Percentiles rank a stretch among this genome's conserved stretches.
Conservation (phyloP, 352 stramenopile species). For the Phytophthora palmivora region DNA sequence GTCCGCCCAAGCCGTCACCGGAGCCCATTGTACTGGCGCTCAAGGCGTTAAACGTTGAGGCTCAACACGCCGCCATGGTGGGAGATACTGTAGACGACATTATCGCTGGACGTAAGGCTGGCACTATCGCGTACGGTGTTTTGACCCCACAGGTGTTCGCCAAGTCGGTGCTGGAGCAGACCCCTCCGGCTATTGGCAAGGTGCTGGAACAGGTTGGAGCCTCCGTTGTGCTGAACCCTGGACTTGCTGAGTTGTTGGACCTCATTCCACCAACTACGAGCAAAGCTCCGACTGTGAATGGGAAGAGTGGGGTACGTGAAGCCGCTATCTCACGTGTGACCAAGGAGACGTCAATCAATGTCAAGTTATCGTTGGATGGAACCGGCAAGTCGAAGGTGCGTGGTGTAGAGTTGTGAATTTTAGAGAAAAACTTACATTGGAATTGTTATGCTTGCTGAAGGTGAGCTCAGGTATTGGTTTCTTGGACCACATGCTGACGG, state of each 20-base stretch:
- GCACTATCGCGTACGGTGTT: constrained; percentile 80
- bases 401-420: not conserved
- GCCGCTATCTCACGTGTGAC: constrained; percentile 82
- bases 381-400: constrained; percentile 79
- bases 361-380: constrained; percentile 89
- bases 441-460: constrained; percentile 22
- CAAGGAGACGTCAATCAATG: constrained; percentile 95
- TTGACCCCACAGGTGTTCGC: constrained; percentile 88
- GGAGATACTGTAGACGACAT: constrained; percentile 98
- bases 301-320: constrained; percentile 29
- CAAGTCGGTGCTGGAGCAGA: constrained; percentile 75
- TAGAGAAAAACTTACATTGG: constrained; percentile 1
- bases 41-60: constrained; percentile 81
- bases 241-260: constrained; percentile 86
- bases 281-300: constrained; percentile 3
- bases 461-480: constrained; percentile 92
- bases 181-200: constrained; percentile 49
- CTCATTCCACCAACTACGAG: constrained; percentile 53
- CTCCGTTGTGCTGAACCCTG: constrained; percentile 67
- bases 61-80: constrained; percentile 89
- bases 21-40: constrained; percentile 89
- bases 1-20: constrained; percentile 93
- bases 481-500: constrained; percentile 93
- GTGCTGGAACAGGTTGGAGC: constrained; percentile 69
- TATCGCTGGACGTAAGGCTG: constrained; percentile 80